phyloP scores from a whole-genome alignment of 805 yeast genomes.

The Clavispora fructus region DNA sequence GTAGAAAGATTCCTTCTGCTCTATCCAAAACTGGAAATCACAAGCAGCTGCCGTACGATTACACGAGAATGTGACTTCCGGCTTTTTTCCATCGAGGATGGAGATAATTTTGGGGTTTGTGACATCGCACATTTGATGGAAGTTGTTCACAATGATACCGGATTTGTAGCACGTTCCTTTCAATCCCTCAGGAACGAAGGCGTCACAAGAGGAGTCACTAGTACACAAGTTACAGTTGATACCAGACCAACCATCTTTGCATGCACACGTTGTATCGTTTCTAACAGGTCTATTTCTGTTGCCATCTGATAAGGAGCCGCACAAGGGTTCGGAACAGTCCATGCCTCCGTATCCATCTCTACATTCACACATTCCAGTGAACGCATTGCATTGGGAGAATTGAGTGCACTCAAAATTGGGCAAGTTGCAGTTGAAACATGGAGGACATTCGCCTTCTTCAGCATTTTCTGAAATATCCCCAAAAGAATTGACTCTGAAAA shows the following conservation, averaged over 20 bases:
- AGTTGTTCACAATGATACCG: slow-evolving; percentile 75
- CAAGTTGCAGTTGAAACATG: slow-evolving; percentile 91
- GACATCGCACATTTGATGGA: slow-evolving; percentile 91
- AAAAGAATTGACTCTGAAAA: slow-evolving; percentile 13
- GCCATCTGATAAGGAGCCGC: slow-evolving; percentile 76
- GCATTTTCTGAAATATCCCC: not conserved
- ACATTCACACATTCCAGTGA: slow-evolving; percentile 89
- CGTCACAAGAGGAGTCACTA: slow-evolving; percentile 68
- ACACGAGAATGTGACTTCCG: slow-evolving; percentile 92
- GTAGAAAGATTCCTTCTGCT: slow-evolving; percentile 79
- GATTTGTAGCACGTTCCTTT: slow-evolving; percentile 85
- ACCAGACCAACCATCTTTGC: slow-evolving; percentile 88
- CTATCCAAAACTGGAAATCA: slow-evolving; percentile 96
- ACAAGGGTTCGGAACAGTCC: slow-evolving; percentile 82
- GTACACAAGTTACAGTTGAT: slow-evolving; percentile 89
- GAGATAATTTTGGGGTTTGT: slow-evolving; percentile 82
- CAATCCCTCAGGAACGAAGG: slow-evolving; percentile 81
- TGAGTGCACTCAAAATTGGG: slow-evolving; percentile 90
- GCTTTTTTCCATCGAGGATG: slow-evolving; percentile 72
- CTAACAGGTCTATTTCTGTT: slow-evolving; percentile 59
- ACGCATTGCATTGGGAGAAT: slow-evolving; percentile 81
- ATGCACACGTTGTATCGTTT: slow-evolving; percentile 53
- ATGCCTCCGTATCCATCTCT: slow-evolving; percentile 89
- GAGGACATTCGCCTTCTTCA: slow-evolving; percentile 58
- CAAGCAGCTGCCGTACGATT: slow-evolving; percentile 60